These are phyloP conservation scores for Ceriops zippeliana DNA, from an alignment of 345 rosid species.

Conservation along the genomic window DNA sequence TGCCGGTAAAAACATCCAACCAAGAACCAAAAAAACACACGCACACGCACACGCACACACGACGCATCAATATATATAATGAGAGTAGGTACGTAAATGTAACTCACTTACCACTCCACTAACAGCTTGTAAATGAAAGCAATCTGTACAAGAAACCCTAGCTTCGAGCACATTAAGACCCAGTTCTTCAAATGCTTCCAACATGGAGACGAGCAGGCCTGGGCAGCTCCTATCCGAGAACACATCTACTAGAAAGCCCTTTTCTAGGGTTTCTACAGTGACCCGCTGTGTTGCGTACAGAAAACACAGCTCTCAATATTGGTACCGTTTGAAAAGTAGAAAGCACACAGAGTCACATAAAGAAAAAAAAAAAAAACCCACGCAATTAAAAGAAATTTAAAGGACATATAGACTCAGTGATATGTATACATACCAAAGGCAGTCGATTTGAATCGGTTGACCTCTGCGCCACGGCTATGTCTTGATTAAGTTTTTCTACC, in stretches of 20 bases:
- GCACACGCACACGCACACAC: not conserved
- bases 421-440: conserved; percentile 33
- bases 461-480: conserved; percentile 35
- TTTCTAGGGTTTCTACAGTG: conserved; percentile 74
- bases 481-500: conserved; percentile 61
- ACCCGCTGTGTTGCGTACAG: conserved; percentile 39
- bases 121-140: conserved; percentile 63
- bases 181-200: conserved; percentile 82
- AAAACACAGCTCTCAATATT: no score
- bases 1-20: no score
- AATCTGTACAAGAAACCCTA: conserved; percentile 88
- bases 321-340: no score
- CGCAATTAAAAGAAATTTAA: not conserved
- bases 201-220: conserved; percentile 68
- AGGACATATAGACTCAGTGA: not conserved
- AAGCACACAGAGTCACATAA: no score
- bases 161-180: conserved; percentile 79
- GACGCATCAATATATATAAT: not conserved
- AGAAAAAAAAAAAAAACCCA: no score
- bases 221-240: conserved; percentile 58
- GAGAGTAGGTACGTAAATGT: not conserved
- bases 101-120: conserved; percentile 59
- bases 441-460: conserved; percentile 32
- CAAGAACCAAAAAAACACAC: no score
- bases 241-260: conserved; percentile 68